Conservation (phyloP, 1,139 yeast species). For the Geotrichum cucujoidarum region DNA sequence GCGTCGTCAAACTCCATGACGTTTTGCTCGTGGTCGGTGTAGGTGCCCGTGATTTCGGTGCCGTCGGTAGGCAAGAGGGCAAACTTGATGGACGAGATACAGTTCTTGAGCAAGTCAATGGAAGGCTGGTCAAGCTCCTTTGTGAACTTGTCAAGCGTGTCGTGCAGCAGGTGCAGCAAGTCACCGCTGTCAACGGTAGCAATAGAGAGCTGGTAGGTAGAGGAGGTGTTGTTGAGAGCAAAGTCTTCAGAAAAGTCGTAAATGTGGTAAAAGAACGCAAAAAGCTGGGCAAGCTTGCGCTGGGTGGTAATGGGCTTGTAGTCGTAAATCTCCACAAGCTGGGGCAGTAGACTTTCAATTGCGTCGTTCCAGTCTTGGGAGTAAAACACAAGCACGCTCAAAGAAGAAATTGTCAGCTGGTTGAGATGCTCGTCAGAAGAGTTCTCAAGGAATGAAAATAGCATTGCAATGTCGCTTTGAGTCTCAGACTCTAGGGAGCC, state of each 20-base stretch:
- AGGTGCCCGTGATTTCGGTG: not conserved
- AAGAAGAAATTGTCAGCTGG: not conserved
- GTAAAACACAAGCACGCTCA: not conserved
- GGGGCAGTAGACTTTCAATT: not conserved
- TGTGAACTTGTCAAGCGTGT: not conserved
- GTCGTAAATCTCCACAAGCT: not conserved
- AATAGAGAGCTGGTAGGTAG: not conserved
- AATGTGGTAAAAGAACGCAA: constrained; percentile 1
- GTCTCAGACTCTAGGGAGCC: not conserved
- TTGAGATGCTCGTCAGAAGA: not conserved
- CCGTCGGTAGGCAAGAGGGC: not conserved
- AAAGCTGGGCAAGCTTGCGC: not conserved
- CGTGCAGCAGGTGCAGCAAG: not conserved
- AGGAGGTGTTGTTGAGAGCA: not conserved
- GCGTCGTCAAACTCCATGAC: not conserved
- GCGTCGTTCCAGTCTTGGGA: constrained; percentile 3
- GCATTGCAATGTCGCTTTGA: not conserved
- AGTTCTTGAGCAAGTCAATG: not conserved
- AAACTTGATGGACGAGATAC: not conserved
- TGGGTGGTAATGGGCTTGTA: not conserved
- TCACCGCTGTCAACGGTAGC: constrained; percentile 1
- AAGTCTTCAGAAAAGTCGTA: constrained; percentile 6
- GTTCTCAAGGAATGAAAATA: not conserved
- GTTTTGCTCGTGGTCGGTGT: not conserved
- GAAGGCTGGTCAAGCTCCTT: not conserved